phyloP scores from a whole-genome alignment of 164 flowering plant genomes.

The Magnolia kwangsiensis region DNA sequence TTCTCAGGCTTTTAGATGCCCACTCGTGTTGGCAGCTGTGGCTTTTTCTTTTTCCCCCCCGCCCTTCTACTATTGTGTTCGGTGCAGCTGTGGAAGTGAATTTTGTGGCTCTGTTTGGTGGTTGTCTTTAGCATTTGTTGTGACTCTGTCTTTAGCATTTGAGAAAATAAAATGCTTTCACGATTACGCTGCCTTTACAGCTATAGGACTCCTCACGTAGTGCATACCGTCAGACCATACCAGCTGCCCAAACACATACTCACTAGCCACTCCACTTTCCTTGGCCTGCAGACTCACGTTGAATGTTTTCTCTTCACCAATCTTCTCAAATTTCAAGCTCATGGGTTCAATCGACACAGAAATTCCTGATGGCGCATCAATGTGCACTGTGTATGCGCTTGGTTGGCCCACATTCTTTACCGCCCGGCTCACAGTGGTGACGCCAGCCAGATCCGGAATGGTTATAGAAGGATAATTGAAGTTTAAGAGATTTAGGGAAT shows the following conservation, averaged over 20 bases:
- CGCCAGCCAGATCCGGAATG: conserved; percentile 9
- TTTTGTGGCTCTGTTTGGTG: no score
- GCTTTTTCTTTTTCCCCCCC: no score
- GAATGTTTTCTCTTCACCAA: conserved; percentile 59
- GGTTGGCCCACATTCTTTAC: conserved; percentile 70
- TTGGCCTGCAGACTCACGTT: conserved; percentile 27
- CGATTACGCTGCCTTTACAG: conserved; percentile 17
- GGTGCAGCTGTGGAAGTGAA: no score
- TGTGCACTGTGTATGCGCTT: conserved; percentile 33
- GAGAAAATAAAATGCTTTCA: background rate
- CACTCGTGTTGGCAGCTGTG: no score
- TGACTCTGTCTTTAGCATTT: background rate
- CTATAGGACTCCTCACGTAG: conserved; percentile 65
- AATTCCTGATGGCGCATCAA: conserved; percentile 40
- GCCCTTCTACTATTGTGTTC: no score
- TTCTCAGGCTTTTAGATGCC: no score
- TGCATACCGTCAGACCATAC: conserved; percentile 70
- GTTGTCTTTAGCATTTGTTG: background rate
- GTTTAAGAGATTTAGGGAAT: conserved; percentile 4
- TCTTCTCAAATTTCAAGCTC: conserved; percentile 32
- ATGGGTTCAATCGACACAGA: conserved; percentile 38
- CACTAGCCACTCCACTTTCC: conserved; percentile 9
- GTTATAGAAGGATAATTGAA: conserved; percentile 30
- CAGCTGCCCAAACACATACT: conserved; percentile 56
- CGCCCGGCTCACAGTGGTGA: conserved; percentile 27